Evolutionary conservation across 768 basidiomycete species (phyloP), one percentile per base, ranked within the genome.

Genomic region (Termitomyces sp.): DNA sequence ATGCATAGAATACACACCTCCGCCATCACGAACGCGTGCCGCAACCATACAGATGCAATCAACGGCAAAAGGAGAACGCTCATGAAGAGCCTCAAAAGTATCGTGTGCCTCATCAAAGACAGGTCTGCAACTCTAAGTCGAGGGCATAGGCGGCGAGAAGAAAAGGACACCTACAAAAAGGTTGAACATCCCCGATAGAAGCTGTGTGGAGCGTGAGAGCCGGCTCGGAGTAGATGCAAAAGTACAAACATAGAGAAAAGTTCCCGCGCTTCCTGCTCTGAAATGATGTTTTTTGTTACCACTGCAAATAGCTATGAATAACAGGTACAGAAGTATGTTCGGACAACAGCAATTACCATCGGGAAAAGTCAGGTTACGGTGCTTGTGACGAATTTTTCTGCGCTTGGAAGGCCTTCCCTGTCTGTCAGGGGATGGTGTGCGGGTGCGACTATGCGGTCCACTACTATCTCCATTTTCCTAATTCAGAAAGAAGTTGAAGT

Each of bases 41-140:
- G 92, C 95, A 37, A 95, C 92, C 88, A 95, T 92, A 68, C 95
- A 94, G 34, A 98, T 95, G 22, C 88, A 86, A 64, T 95, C 87
- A 24, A 98, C 88, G 42, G 93, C 93, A 73, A 96, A 97, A 0
- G 95, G 95, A 52, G 94, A 96, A 47, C 95, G 86, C 57, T 88
- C 84, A 67, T 91, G 92, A 56, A 98, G 76, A 43, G 85, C 82
- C 45, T 95, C 91, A 71, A 85, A 97, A 0, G 91, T 94, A 70
- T 98, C 95, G n/a, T 82, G 75, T 43, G 74, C 80, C 4, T 79
- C 81, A 71, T 97, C 93, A 66, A 95, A 95, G 5, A 96, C 86
- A 44, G 95, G 91, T 39, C 81, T 82, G 43, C 47, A 47, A 53
- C 62, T n/a, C 53, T 33, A 9, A 52, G 33, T 18, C 39, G 32